Evolutionary conservation across 1,139 yeast genomes (phyloP).

Genomic region (Meyerozyma athensensis): DNA sequence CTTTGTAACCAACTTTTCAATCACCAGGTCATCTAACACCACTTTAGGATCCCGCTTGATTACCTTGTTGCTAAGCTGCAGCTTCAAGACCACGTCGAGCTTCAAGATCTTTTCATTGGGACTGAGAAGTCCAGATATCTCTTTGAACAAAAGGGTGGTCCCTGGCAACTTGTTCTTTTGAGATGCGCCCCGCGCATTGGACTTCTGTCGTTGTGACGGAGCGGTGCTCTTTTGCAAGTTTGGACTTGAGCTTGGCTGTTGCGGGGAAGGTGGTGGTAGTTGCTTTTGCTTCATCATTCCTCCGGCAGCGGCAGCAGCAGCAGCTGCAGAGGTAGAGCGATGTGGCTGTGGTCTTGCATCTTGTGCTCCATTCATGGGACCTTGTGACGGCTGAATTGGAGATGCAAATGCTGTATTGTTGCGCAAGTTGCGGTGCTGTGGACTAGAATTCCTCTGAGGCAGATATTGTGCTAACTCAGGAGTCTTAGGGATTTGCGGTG

Average conservation of each 20-base stretch:
- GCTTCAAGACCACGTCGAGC: conserved; percentile 36
- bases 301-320: conserved; percentile 15
- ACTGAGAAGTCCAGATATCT: conserved; percentile 29
- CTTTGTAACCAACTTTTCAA: conserved; percentile 39
- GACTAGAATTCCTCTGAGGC: background rate
- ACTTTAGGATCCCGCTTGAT: conserved; percentile 19
- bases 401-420: conserved; percentile 5
- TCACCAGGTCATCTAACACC: conserved; percentile 30
- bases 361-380: background rate
- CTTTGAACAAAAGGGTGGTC: conserved; percentile 20
- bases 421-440: conserved; percentile 4
- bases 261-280: background rate
- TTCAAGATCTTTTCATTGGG: conserved; percentile 40
- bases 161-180: background rate
- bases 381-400: background rate
- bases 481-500: background rate
- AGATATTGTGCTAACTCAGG: background rate
- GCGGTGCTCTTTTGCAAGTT: background rate
- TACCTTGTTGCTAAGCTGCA: conserved; percentile 27
- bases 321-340: conserved; percentile 9
- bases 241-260: background rate
- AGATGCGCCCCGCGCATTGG: conserved; percentile 1
- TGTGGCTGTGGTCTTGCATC: background rate
- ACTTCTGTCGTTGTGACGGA: background rate
- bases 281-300: background rate